A percentile compares a stretch with the other conserved stretches of the same genome.
Evolutionary conservation across 1,284 basidiomycete genomes (phyloP).

Genomic region (Trichosporon sp.): DNA sequence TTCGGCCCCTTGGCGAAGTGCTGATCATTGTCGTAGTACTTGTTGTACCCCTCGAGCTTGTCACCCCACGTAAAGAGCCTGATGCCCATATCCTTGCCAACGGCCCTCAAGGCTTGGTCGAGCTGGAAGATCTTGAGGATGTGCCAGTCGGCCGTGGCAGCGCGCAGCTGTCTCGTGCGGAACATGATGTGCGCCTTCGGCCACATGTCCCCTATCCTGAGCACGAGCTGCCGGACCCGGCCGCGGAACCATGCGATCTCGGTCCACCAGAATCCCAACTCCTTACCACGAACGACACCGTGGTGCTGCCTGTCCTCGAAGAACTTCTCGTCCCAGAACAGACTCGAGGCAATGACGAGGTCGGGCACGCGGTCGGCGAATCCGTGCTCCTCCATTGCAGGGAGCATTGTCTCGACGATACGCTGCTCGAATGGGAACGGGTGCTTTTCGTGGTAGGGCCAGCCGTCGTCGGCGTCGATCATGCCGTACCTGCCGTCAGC

Average conservation of each 20-base stretch:
- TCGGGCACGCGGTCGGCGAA: constrained; percentile 11
- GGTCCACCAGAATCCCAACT: constrained; percentile 19
- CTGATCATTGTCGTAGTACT: constrained; percentile 25
- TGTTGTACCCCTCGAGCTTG: constrained; percentile 12
- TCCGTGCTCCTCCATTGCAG: constrained; percentile 14
- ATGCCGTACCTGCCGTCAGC: constrained; percentile 19
- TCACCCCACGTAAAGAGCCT: constrained; percentile 16
- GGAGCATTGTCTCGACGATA: constrained; percentile 16
- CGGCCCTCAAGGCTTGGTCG: constrained; percentile 22
- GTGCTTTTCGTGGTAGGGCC: constrained; percentile 11
- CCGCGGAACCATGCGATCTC: constrained; percentile 24
- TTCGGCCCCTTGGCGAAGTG: constrained; percentile 24
- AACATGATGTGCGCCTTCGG: constrained; percentile 21
- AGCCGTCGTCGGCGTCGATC: constrained; percentile 21
- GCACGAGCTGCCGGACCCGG: constrained; percentile 17
- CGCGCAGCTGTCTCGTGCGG: constrained; percentile 21
- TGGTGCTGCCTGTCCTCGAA: background rate
- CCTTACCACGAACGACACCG: background rate
- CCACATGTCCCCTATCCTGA: constrained; percentile 6
- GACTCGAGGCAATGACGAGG: constrained; percentile 12
- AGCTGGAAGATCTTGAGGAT: constrained; percentile 26
- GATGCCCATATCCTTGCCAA: constrained; percentile 20
- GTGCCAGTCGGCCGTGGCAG: constrained; percentile 4
- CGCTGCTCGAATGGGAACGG: constrained; percentile 21
- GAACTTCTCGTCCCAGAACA: constrained; percentile 27